phyloP scores from a whole-genome alignment of 164 flowering plant genomes.

The Magnolia changhungtana region DNA sequence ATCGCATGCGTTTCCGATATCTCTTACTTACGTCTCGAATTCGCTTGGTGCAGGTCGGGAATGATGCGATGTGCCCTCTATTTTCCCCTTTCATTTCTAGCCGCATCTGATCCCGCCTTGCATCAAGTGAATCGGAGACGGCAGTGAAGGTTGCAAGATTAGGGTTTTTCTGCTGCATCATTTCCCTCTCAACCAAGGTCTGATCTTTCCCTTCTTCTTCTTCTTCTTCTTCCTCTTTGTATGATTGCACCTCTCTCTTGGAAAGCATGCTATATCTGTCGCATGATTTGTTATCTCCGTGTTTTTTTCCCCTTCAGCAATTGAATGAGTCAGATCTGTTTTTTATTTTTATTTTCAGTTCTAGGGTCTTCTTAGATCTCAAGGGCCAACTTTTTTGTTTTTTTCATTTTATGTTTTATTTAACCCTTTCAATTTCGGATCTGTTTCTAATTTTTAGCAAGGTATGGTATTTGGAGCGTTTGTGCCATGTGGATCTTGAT shows the following conservation, averaged over 20 bases:
- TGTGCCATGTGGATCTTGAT: no score
- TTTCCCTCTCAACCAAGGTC: neutral
- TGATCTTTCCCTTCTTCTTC: neutral
- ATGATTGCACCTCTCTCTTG: neutral
- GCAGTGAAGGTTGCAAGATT: constrained; percentile 28
- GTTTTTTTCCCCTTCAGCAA: neutral
- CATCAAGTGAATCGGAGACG: constrained; percentile 82
- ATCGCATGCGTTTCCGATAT: constrained; percentile 1
- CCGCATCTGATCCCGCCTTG: constrained; percentile 65
- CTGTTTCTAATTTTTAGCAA: no score
- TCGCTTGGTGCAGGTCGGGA: constrained; percentile 98
- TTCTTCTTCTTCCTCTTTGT: neutral
- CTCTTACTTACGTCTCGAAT: constrained; percentile 44
- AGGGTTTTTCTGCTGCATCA: neutral
- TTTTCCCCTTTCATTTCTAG: neutral
- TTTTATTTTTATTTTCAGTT: neutral
- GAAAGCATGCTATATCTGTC: neutral
- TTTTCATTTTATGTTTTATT: no score
- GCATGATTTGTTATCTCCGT: neutral
- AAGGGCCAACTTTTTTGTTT: no score
- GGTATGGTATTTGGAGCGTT: no score
- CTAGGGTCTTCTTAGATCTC: neutral
- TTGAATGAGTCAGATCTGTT: neutral
- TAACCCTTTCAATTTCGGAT: no score
- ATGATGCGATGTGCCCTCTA: constrained; percentile 11